A percentile compares a stretch with the other conserved stretches of the same genome.
These are phyloP conservation scores for Geotrichum restrictum DNA, from an alignment of 1,139 yeast genomes.

Conservation along the genomic window DNA sequence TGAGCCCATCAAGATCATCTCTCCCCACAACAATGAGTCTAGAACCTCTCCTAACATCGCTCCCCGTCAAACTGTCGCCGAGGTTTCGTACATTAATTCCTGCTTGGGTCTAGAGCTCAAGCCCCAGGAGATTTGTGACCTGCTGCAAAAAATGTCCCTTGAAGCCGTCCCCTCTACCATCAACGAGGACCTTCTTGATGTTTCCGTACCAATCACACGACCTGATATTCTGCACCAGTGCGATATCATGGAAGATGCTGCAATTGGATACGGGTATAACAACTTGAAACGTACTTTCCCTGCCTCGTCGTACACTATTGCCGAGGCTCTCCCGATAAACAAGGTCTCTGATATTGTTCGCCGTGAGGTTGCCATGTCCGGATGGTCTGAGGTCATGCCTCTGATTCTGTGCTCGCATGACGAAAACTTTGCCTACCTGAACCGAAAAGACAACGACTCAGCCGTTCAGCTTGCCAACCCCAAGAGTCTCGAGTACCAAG, in stretches of 20 bases:
- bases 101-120: conserved; percentile 76
- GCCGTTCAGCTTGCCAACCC: conserved; percentile 95
- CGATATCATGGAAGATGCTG: conserved; percentile 98
- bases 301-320: conserved; percentile 72
- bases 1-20: conserved; percentile 83
- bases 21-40: conserved; percentile 75
- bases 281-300: conserved; percentile 81
- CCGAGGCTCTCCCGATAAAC: conserved; percentile 85
- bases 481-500: conserved; percentile 94
- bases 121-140: conserved; percentile 61
- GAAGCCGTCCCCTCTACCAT: conserved; percentile 52
- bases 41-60: conserved; percentile 71
- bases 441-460: conserved; percentile 65
- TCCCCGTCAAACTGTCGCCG: conserved; percentile 69
- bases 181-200: conserved; percentile 57
- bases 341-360: conserved; percentile 88
- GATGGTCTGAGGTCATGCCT: conserved; percentile 95
- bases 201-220: conserved; percentile 84
- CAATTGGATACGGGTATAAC: conserved; percentile 93
- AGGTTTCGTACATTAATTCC: conserved; percentile 82
- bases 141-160: conserved; percentile 79
- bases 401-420: conserved; percentile 93
- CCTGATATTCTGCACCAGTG: conserved; percentile 95
- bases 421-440: conserved; percentile 86
- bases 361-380: conserved; percentile 87